phyloP scores from a whole-genome alignment of 2,329 filamentous ascomycete species.

The Aspergillaceae sp. region DNA sequence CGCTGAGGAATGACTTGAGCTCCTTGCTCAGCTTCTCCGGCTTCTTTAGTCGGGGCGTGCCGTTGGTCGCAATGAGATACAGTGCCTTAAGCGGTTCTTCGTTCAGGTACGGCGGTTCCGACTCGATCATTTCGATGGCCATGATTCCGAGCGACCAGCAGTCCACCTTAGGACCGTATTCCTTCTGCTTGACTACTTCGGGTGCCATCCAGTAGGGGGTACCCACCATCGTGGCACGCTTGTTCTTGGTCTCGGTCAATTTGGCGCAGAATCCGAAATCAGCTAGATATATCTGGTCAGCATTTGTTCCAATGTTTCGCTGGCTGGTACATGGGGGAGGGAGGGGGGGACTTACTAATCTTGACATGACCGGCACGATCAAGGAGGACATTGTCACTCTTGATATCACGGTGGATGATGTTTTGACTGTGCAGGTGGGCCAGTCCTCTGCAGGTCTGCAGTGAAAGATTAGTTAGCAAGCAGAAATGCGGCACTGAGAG shows the following conservation, averaged over 20 bases:
- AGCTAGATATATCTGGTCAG: constrained; percentile 46
- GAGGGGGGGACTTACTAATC: constrained; percentile 62
- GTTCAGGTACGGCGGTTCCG: constrained; percentile 93
- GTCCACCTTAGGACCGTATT: constrained; percentile 96
- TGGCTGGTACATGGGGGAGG: no score
- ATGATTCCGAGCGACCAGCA: constrained; percentile 99
- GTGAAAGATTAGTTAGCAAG: constrained; percentile 9
- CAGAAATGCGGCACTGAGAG: not conserved
- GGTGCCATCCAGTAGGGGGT: constrained; percentile 99
- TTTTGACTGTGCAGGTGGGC: constrained; percentile 91
- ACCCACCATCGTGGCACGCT: constrained; percentile 97
- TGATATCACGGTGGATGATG: constrained; percentile 98
- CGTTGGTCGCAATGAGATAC: constrained; percentile 96
- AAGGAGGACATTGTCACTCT: constrained; percentile 95
- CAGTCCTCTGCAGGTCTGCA: constrained; percentile 85
- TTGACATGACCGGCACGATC: constrained; percentile 94
- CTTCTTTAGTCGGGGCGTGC: constrained; percentile 93
- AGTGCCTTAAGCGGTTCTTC: constrained; percentile 96
- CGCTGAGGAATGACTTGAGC: constrained; percentile 91
- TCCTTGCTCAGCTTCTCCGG: constrained; percentile 97
- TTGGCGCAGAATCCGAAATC: constrained; percentile 99
- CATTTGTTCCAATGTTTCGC: constrained; percentile 1
- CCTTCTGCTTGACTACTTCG: constrained; percentile 98
- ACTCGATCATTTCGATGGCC: constrained; percentile 99
- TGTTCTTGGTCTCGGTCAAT: constrained; percentile 90